These are phyloP conservation scores for Fraxinus floribunda DNA, from an alignment of 305 asterid genomes.

Conservation along the genomic window DNA sequence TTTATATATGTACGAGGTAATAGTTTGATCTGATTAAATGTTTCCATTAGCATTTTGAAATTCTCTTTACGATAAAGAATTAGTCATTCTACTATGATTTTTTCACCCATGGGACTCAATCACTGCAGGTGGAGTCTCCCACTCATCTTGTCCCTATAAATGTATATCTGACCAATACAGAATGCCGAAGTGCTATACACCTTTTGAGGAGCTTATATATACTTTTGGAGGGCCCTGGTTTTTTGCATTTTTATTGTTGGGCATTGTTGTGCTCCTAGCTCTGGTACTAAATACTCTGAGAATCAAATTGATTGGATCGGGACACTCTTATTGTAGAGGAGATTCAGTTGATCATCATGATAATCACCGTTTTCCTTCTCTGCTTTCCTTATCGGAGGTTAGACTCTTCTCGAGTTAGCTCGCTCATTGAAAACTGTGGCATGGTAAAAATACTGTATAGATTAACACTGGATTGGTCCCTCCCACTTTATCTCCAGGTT, in stretches of 20 bases:
- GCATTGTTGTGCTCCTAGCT: constrained; percentile 72
- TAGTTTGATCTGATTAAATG: constrained; percentile 21
- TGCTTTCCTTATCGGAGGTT: constrained; percentile 94
- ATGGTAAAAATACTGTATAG: background rate
- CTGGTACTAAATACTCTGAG: constrained; percentile 64
- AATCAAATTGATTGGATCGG: constrained; percentile 74
- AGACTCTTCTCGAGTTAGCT: constrained; percentile 23
- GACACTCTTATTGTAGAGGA: constrained; percentile 47
- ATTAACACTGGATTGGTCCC: constrained; percentile 17
- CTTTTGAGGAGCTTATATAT: constrained; percentile 89
- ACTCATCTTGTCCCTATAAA: constrained; percentile 69
- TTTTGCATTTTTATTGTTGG: constrained; percentile 59
- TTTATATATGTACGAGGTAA: constrained; percentile 84
- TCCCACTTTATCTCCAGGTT: constrained; percentile 47
- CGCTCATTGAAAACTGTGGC: constrained; percentile 13
- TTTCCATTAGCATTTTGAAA: constrained; percentile 6
- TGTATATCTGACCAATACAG: constrained; percentile 84
- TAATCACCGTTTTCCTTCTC: constrained; percentile 73
- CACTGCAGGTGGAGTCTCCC: constrained; percentile 88
- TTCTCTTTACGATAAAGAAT: constrained; percentile 2
- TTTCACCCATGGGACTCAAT: constrained; percentile 28
- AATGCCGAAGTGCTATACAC: constrained; percentile 84
- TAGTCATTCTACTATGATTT: constrained; percentile 20
- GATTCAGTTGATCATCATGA: constrained; percentile 65
- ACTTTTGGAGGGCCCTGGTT: constrained; percentile 98